These are phyloP conservation scores for Paradendryphiella salina DNA, from an alignment of 2,329 filamentous ascomycete genomes.

Conservation along the genomic window DNA sequence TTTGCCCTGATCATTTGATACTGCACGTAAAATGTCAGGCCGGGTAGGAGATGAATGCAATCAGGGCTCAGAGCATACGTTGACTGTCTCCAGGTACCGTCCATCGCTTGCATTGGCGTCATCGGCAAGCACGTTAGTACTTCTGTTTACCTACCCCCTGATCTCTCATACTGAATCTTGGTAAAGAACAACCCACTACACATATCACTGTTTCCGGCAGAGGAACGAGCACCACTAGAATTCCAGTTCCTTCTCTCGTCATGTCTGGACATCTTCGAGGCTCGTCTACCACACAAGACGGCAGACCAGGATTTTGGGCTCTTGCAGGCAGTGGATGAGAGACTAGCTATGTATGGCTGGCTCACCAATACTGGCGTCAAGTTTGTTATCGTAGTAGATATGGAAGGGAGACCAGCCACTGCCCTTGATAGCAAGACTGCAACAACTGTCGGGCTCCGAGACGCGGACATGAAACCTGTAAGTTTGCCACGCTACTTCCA, in stretches of 20 bases:
- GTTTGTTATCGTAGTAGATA: conserved; percentile 87
- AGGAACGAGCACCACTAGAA: conserved; percentile 77
- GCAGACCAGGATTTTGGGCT: conserved; percentile 85
- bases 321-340: conserved; percentile 90
- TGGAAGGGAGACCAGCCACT: conserved; percentile 68
- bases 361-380: conserved; percentile 94
- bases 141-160: conserved; percentile 4
- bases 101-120: conserved; percentile 89
- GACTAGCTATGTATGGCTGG: conserved; percentile 91
- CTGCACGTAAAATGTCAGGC: conserved; percentile 10
- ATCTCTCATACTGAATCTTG: conserved; percentile 10
- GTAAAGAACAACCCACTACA: conserved; percentile 91
- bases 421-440: conserved; percentile 39
- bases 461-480: conserved; percentile 85
- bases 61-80: background rate
- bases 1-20: conserved; percentile 1
- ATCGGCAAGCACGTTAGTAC: conserved; percentile 83
- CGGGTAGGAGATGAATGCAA: conserved; percentile 4
- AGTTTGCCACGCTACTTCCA: conserved; percentile 31
- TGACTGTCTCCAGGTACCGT: conserved; percentile 56
- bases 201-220: conserved; percentile 80
- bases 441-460: conserved; percentile 69
- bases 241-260: conserved; percentile 90
- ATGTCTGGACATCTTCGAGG: conserved; percentile 91
- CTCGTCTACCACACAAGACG: conserved; percentile 73